Evolutionary conservation across 306 rosid species (phyloP), one percentile per base, ranked within the genome.

Genomic region (Acacia acuminata): DNA sequence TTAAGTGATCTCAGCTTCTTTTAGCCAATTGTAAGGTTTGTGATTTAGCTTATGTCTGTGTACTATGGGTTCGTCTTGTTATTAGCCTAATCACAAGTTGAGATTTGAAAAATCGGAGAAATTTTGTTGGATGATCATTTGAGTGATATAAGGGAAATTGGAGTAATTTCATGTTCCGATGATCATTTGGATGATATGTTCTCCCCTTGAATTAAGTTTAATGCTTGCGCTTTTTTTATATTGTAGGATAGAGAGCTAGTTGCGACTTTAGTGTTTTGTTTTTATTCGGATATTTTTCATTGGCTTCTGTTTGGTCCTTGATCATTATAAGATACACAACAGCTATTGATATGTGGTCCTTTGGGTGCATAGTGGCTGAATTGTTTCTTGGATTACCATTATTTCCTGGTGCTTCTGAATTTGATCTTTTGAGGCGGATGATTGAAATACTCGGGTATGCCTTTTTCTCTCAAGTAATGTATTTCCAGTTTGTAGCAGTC

Each of bases 261-360:
- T 71, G 43, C 60, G 84, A 55, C 60, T 63, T 48, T 19, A 27
- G n/a, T 71, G 38, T 76, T 68, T 40, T 17, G 32, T 61, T 45
- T 20, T 71, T 82, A 42, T 58, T 78, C 74, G 25, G 74, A 82
- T 58, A 58, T 27, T 68, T 75, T 68, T 80, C 70, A 51, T 74
- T 44, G 45, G 73, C 13, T 17, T 81, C 40, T 63, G 24, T 30
- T 77, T 81, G 55, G 85, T 79, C 86, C 98, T 89, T 92, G 85
- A 90, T 89, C 81, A 51, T 60, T 82, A 43, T 27, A 77, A 96
- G 99, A 88, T 96, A 96, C 87, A 88, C 94, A 45, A 92, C 99
- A n/a, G 96, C 97, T 68, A 96, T 96, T 66, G 99, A 96, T 87
- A 96, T 96, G 99, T 96, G 99, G 99, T 96, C 99, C 88, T 96